phyloP scores from a whole-genome alignment of 1,139 yeast species.

The Maudiozyma humilis region DNA sequence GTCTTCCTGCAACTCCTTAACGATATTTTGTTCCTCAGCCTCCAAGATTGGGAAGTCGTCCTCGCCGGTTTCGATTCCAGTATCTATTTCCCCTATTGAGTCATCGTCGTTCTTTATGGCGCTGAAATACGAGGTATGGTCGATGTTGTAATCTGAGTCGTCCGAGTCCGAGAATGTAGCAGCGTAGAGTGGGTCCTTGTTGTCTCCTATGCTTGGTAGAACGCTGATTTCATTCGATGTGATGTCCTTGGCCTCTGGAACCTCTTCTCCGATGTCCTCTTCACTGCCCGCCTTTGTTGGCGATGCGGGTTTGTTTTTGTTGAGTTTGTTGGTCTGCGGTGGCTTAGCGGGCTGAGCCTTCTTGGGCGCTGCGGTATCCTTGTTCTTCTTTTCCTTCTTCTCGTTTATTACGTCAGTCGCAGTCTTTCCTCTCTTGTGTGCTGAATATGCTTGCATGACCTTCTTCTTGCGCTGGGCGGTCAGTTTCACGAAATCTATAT shows the following conservation, averaged over 20 bases:
- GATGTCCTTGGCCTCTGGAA: slow-evolving; percentile 23
- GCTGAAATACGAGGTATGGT: slow-evolving; percentile 61
- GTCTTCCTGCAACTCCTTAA: slow-evolving; percentile 35
- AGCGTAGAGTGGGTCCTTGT: slow-evolving; percentile 36
- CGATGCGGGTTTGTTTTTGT: background rate
- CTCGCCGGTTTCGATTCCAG: slow-evolving; percentile 46
- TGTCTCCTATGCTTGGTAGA: slow-evolving; percentile 28
- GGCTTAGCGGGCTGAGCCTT: background rate
- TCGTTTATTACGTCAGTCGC: slow-evolving; percentile 10
- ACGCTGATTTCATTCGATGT: slow-evolving; percentile 29
- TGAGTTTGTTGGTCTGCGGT: slow-evolving; percentile 1
- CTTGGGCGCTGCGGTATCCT: background rate
- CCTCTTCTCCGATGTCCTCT: slow-evolving; percentile 69
- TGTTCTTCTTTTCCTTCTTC: slow-evolving; percentile 4
- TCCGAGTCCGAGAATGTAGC: slow-evolving; percentile 29
- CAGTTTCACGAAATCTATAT: slow-evolving; percentile 60
- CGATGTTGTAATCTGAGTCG: slow-evolving; percentile 62
- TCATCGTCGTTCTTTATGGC: slow-evolving; percentile 44
- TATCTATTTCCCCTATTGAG: slow-evolving; percentile 31
- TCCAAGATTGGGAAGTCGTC: slow-evolving; percentile 45
- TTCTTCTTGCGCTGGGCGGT: slow-evolving; percentile 59
- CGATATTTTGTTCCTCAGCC: slow-evolving; percentile 41
- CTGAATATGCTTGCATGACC: slow-evolving; percentile 44
- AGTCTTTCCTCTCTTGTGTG: slow-evolving; percentile 33
- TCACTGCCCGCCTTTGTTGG: slow-evolving; percentile 28